Evolutionary conservation across 305 asterid species (phyloP).

Genomic region (Solanum aculeatissimum): DNA sequence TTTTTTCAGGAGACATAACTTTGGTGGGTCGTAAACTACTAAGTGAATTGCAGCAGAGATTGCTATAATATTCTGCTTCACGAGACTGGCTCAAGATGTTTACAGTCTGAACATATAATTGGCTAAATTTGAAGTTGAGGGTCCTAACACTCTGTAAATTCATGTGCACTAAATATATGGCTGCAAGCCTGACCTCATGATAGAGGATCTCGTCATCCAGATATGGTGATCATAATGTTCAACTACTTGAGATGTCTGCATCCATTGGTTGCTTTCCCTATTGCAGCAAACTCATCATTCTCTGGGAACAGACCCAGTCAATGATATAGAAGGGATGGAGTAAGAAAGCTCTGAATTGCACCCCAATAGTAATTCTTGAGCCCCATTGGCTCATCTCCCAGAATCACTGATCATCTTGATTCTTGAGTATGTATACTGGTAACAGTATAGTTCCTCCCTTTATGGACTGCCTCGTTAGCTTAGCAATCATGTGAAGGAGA

Average conservation of each 20-base stretch:
- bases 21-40: slow-evolving; percentile 22
- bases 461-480: not conserved
- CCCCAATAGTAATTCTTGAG: not conserved
- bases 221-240: not conserved
- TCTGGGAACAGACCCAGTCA: not conserved
- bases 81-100: not conserved
- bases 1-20: slow-evolving; percentile 20
- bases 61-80: not conserved
- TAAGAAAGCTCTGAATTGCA: not conserved
- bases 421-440: not conserved
- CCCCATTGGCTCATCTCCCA: not conserved
- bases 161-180: not conserved
- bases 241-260: not conserved
- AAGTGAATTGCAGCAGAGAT: slow-evolving; percentile 6
- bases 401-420: not conserved
- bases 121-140: not conserved
- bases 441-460: not conserved
- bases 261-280: not conserved
- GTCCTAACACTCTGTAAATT: not conserved
- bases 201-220: not conserved
- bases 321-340: not conserved
- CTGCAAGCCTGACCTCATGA: not conserved
- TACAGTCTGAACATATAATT: not conserved
- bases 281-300: not conserved
- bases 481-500: not conserved